Base-by-base conservation (phyloP, 2,329 filamentous ascomycete genomes). In the Penicillium sp. region DNA sequence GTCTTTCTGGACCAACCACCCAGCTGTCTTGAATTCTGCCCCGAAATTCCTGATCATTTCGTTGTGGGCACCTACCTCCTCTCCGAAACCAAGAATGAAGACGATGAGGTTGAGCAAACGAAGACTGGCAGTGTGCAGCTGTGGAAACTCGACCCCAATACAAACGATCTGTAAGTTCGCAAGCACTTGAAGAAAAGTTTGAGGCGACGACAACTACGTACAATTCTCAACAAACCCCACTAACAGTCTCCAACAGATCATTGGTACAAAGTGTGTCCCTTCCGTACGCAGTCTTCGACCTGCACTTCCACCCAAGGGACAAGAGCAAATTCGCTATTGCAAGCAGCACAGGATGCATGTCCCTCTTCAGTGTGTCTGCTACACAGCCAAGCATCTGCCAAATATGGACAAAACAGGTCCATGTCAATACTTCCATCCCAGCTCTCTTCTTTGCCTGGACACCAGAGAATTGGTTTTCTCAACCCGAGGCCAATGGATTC, bases 1-100 rank as follows among this genome's bases (percentile, higher is more conserved):
- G 63, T 74, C 35, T 76, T 74, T 53, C 68, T 79, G 7, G 75
- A 80, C 55, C 73, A 78, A 57, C 78, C 78, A 14, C 78, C 78
- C 2, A 80, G 78, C 63, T 81, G 78, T 59, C 71, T 80, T 1
- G 75, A 79, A 62, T 80, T 79, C 56, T 78, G 75, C 47, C 76
- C 73, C 2, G 63, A 67, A 10, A 61, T 86, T 59, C 84, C 86
- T 0, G 77, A 86, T 0, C 86, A 88, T 69, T 88, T 96, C 65
- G 81, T 96, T 0, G 84, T 96, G 50, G 94, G 93, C 41, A 96
- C 93, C 1, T 97, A 97, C 75, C 86, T 89, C 63, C 82, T 96
- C 37, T 72, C 71, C 25, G 71, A 78, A 58, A 67, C 63, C 20
- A 71, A 72, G 48, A 67, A 65, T 11, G 69, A 69, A 15, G 64